Evolutionary conservation across 1,284 basidiomycete species (phyloP).

Genomic region (Ceratobasidium papillatum): DNA sequence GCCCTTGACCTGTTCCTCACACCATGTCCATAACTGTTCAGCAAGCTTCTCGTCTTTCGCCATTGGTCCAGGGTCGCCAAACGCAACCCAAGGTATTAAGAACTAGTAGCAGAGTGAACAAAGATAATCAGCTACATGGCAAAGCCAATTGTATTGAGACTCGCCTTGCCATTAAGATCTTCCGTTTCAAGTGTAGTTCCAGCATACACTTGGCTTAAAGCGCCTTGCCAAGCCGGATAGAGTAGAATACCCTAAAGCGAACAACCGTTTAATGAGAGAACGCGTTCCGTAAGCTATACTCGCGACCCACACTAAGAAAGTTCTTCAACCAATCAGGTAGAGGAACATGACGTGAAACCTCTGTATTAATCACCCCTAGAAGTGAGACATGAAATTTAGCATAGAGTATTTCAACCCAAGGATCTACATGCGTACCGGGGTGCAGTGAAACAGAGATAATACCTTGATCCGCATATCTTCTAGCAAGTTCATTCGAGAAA

Average conservation of each 20-base stretch:
- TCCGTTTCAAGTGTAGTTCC: slow-evolving; percentile 35
- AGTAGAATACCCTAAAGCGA: slow-evolving; percentile 43
- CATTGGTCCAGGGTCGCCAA: neutral
- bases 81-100: slow-evolving; percentile 39
- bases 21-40: slow-evolving; percentile 54
- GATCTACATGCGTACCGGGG: slow-evolving; percentile 52
- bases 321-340: too few species aligned
- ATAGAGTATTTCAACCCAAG: too few species aligned
- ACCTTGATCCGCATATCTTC: slow-evolving; percentile 41
- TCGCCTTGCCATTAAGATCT: slow-evolving; percentile 38
- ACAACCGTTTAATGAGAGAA: neutral
- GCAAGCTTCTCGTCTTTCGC: slow-evolving; percentile 49
- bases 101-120: slow-evolving; percentile 40
- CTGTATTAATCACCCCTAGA: neutral
- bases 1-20: slow-evolving; percentile 52
- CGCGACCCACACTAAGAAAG: too few species aligned
- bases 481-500: slow-evolving; percentile 43
- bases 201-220: slow-evolving; percentile 40
- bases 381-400: neutral
- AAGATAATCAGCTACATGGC: neutral
- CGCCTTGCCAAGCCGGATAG: slow-evolving; percentile 12
- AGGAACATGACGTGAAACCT: too few species aligned
- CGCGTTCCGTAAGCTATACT: too few species aligned
- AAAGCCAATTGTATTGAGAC: neutral
- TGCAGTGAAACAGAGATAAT: slow-evolving; percentile 51